Evolutionary conservation across 495 filamentous ascomycete genomes (phyloP).

Genomic region (Trichoderma gamsii): DNA sequence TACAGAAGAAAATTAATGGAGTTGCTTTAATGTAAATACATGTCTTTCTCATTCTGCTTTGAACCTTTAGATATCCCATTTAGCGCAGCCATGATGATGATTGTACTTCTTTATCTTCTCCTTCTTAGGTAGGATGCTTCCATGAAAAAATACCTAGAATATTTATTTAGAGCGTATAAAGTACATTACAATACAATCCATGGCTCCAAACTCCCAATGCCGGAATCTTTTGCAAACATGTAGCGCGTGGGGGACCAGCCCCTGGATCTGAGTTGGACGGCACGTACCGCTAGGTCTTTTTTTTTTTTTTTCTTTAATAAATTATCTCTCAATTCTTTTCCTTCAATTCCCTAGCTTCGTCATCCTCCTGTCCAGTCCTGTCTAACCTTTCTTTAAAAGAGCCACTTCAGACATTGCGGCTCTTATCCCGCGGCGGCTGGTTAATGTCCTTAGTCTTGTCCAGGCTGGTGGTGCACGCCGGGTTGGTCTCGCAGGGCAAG

Average conservation of each 20-base stretch:
- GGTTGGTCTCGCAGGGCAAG: slow-evolving; percentile 11
- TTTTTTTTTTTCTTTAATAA: neutral
- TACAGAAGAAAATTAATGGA: slow-evolving; percentile 8
- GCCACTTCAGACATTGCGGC: neutral
- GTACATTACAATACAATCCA: neutral
- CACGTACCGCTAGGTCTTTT: too few relatives aligned
- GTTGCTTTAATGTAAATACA: slow-evolving; percentile 9
- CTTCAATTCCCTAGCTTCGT: neutral
- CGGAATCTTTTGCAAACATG: neutral
- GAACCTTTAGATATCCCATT: slow-evolving; percentile 14
- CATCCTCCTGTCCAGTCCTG: too few relatives aligned
- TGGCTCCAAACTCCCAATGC: neutral
- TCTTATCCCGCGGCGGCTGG: neutral
- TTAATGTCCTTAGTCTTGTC: slow-evolving; percentile 1
- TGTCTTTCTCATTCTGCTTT: slow-evolving; percentile 11
- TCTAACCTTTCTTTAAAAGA: neutral
- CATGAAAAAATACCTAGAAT: too few relatives aligned
- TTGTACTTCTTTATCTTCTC: neutral
- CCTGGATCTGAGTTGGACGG: too few relatives aligned
- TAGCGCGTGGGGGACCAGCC: too few relatives aligned
- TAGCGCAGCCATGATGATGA: slow-evolving; percentile 13
- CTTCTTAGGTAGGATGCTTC: neutral
- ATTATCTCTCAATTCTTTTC: neutral
- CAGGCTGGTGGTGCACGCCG: slow-evolving; percentile 9
- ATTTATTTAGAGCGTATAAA: neutral